Conservation (phyloP, 768 basidiomycete species). For the Lactifluus subvellereus region DNA sequence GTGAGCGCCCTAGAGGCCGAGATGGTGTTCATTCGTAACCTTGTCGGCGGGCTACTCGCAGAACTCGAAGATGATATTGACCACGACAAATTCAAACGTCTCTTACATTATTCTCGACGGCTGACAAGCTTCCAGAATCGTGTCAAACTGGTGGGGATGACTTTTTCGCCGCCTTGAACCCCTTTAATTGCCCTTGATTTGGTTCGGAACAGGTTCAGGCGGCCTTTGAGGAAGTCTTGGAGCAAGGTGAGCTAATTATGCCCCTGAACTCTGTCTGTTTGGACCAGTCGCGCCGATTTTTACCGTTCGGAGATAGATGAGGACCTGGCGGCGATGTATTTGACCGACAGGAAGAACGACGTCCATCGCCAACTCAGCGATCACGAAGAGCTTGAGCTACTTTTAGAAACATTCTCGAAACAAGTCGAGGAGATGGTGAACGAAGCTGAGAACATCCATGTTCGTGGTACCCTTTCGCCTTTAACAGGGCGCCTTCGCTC, state of each 20-base stretch:
- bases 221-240: conserved; percentile 85
- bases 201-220: conserved; percentile 60
- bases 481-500: neutral
- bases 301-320: conserved; percentile 53
- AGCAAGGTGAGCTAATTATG: conserved; percentile 54
- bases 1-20: conserved; percentile 92
- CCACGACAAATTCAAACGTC: conserved; percentile 85
- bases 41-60: conserved; percentile 83
- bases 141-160: conserved; percentile 60
- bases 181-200: conserved; percentile 1
- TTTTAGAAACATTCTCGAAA: conserved; percentile 93
- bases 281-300: neutral
- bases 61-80: conserved; percentile 96
- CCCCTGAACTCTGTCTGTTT: neutral
- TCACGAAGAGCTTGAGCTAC: conserved; percentile 88
- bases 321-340: conserved; percentile 92
- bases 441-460: conserved; percentile 84
- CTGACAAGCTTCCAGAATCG: conserved; percentile 87
- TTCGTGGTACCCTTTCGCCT: conserved; percentile 30
- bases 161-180: neutral
- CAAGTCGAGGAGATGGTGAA: conserved; percentile 96
- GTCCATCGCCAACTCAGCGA: conserved; percentile 59
- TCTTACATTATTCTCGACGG: conserved; percentile 88
- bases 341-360: conserved; percentile 75
- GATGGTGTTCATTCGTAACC: conserved; percentile 88